Base-by-base conservation (phyloP, 1,284 basidiomycete species). In the Apiotrichum domesticum region DNA sequence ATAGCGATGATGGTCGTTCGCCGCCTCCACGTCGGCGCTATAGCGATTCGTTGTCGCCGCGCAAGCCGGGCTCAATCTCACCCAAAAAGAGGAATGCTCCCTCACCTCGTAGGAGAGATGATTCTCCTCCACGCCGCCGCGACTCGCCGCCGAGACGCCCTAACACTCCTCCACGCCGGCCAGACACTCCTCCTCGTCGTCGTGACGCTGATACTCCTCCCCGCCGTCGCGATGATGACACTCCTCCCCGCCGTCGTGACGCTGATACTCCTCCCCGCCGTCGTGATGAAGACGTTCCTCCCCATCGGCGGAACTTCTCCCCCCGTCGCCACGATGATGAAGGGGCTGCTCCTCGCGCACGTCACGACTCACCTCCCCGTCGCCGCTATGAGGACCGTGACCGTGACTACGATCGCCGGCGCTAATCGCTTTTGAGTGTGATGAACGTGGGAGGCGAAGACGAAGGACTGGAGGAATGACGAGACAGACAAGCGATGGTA, bases 1-100 rank as follows among this genome's bases (percentile, higher is more conserved):
- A 49, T 13, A 48, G 35, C 14, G 47, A 49, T 4, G 35, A 39
- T 40, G 49, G 42, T 14, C 57, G 39, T 48, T 60, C n/a, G 40
- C 63, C 11, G 58, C 59, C 32, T 46, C 59, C 9, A 52, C 58
- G 47, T 51, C 47, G 54, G 41, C 35, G 52, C 52, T 55, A 66
- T 56, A 55, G 62, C 52, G 59, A 63, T 40, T 54, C 52, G 32
- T 49, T 62, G 35, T 61, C 57, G 42, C 52, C 62, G 21, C 52
- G 56, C 10, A 55, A 13, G 37, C 21, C 21, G 21, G 21, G 21
- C 21, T 59, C 48, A 48, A 58, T 44, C 34, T 56, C 46, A 39
- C 48, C 15, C 39, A 50, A 39, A 51, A 50, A 21, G 57, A 51
- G 14, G 53, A 54, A 56, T 13, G 51, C 51, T 14, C 15, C 53